Evolutionary conservation across 768 basidiomycete genomes (phyloP).

Genomic region (Boletus rubescentipes): DNA sequence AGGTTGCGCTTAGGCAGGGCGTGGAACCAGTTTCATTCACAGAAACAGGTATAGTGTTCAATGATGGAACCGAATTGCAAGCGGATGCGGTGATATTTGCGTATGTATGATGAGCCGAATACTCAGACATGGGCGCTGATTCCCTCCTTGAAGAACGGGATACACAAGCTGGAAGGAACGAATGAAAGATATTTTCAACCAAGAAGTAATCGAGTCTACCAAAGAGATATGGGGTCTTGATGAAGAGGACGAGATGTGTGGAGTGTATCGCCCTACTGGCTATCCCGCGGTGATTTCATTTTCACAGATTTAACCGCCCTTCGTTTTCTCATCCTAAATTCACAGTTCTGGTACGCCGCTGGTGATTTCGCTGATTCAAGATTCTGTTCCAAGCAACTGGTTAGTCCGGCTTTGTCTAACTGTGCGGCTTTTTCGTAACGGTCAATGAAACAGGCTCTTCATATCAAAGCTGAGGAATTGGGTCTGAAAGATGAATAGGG

Average conservation of each 20-base stretch:
- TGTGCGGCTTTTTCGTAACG: background rate
- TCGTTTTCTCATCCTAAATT: background rate
- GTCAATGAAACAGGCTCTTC: background rate
- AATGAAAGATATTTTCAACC: conserved; percentile 1
- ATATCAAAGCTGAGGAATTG: conserved; percentile 6
- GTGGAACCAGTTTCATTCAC: conserved; percentile 5
- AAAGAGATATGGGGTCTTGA: conserved; percentile 6
- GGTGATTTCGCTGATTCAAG: conserved; percentile 4
- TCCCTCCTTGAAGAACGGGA: background rate
- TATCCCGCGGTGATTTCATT: background rate
- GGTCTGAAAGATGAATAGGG: background rate
- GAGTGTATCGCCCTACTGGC: conserved; percentile 3
- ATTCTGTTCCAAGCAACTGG: conserved; percentile 3
- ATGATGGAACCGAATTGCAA: background rate
- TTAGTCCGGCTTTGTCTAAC: background rate
- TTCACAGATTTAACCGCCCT: background rate
- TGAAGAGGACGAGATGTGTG: conserved; percentile 3
- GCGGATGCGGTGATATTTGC: conserved; percentile 5
- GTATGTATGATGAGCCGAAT: background rate
- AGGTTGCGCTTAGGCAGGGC: background rate
- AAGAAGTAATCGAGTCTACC: background rate
- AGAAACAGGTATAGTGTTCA: background rate
- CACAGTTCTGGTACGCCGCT: conserved; percentile 3
- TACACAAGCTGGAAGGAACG: conserved; percentile 5
- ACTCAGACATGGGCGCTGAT: background rate